Evolutionary conservation across 257 asterid genomes (phyloP).

Genomic region (Solanum virginianum): DNA sequence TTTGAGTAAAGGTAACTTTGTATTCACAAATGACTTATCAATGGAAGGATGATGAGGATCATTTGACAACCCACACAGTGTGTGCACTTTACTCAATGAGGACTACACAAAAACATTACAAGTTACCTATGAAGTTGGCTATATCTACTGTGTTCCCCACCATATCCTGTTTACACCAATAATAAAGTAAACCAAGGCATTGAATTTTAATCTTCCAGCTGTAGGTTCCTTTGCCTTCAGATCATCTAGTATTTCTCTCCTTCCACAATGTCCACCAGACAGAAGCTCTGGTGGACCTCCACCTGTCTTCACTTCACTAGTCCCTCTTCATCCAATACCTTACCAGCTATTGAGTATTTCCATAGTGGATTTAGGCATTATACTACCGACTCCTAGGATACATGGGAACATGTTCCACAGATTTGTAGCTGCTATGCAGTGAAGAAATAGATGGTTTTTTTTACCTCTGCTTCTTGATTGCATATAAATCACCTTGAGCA

Average conservation of each 20-base stretch:
- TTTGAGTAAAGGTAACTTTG: background rate
- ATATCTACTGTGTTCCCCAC: background rate
- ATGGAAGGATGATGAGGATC: background rate
- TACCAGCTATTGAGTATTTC: background rate
- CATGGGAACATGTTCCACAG: background rate
- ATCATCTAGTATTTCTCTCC: background rate
- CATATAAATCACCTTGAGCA: background rate
- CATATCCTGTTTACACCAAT: background rate
- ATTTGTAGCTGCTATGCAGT: background rate
- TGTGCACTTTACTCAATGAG: background rate
- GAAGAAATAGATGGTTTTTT: background rate
- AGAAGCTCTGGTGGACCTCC: background rate
- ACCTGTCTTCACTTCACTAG: background rate
- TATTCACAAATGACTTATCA: background rate
- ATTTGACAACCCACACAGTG: background rate
- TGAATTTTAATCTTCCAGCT: background rate
- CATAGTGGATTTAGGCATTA: background rate
- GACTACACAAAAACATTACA: background rate
- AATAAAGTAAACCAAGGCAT: background rate
- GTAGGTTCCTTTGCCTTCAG: background rate
- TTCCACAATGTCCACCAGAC: background rate
- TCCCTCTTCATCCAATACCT: background rate
- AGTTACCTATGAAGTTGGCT: background rate
- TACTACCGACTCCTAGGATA: background rate
- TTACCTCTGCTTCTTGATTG: background rate